These are phyloP conservation scores for Leonotis leonurus DNA, from an alignment of 257 asterid species.

Conservation along the genomic window DNA sequence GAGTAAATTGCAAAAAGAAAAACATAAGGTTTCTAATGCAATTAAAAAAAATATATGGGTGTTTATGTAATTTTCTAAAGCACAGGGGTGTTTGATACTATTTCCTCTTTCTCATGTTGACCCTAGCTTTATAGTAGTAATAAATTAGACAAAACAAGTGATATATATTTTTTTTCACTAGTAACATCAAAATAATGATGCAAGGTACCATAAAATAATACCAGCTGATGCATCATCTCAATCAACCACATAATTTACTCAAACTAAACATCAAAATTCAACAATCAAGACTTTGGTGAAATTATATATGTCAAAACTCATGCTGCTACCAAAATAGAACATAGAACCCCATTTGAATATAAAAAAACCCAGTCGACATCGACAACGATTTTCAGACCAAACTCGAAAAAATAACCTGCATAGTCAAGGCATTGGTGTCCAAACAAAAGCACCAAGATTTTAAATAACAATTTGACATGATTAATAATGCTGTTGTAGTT, in stretches of 20 bases:
- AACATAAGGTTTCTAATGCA: no score
- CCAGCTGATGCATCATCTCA: conserved; percentile 11
- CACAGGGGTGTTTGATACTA: no score
- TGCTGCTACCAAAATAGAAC: background rate
- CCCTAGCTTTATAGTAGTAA: no score
- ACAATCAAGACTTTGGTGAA: conserved; percentile 8
- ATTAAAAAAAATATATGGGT: no score
- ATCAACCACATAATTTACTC: conserved; percentile 11
- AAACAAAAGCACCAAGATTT: background rate
- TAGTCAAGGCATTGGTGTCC: conserved; percentile 16
- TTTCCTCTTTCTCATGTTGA: no score
- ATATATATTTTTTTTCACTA: background rate
- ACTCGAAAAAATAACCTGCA: conserved; percentile 9
- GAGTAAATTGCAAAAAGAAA: no score
- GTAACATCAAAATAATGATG: background rate
- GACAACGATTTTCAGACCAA: background rate
- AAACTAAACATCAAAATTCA: background rate
- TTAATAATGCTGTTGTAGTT: background rate
- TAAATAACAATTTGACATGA: background rate
- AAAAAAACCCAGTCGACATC: background rate
- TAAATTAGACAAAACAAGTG: background rate
- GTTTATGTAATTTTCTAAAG: no score
- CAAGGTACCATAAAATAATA: conserved; percentile 11
- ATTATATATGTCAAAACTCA: background rate
- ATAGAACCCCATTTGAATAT: conserved; percentile 12